Percentiles rank a stretch among this genome's conserved stretches.
Conservation (phyloP, 1,139 yeast genomes). For the Hansenula lynferdii region DNA sequence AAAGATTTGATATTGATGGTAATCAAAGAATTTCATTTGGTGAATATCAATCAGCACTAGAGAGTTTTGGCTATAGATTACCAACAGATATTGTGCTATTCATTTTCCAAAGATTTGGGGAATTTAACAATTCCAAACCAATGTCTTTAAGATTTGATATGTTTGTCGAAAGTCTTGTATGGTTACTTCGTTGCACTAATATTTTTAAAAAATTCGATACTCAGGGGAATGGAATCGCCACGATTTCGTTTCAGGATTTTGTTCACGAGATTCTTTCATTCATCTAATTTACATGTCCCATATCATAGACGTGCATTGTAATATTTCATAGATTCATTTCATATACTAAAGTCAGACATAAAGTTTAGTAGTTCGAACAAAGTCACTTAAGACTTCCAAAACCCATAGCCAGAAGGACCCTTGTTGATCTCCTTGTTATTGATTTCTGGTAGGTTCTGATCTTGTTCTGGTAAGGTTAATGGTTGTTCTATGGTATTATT, state of each 20-base stretch:
- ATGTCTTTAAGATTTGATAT: conserved; percentile 70
- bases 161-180: conserved; percentile 76
- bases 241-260: conserved; percentile 74
- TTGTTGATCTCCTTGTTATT: no score
- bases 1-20: conserved; percentile 56
- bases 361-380: no score
- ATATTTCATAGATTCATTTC: neutral
- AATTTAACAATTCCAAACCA: conserved; percentile 33
- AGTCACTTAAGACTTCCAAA: no score
- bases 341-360: neutral
- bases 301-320: neutral
- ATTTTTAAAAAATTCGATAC: conserved; percentile 73
- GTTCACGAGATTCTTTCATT: conserved; percentile 52
- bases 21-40: conserved; percentile 63
- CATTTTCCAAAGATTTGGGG: conserved; percentile 55
- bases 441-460: no score
- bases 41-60: conserved; percentile 63
- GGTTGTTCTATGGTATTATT: no score
- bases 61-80: conserved; percentile 65
- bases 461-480: no score
- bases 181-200: conserved; percentile 73
- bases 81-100: conserved; percentile 58
- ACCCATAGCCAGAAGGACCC: no score
- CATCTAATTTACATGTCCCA: conserved; percentile 7
- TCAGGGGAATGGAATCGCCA: conserved; percentile 73